A percentile compares a stretch with the other conserved stretches of the same genome.
Conservation (phyloP, 495 filamentous ascomycete species). For the Penicillium mononematosum region DNA sequence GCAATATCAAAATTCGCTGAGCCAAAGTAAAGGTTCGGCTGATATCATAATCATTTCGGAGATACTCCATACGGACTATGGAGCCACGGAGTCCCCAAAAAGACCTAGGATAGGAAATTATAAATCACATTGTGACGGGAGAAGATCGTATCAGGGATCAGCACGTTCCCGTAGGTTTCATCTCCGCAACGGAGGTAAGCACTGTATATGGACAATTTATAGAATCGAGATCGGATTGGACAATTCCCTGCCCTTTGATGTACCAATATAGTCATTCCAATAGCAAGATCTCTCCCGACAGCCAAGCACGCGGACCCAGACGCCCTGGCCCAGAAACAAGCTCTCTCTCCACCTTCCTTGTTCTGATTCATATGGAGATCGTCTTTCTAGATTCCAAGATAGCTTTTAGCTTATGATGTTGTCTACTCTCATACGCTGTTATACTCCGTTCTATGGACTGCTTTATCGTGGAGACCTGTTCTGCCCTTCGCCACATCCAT, state of each 20-base stretch:
- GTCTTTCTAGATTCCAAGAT: not conserved
- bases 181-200: constrained; percentile 7
- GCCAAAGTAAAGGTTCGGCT: not conserved
- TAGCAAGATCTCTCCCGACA: not conserved
- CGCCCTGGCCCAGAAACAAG: not conserved
- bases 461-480: not conserved
- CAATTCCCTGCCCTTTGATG: not conserved
- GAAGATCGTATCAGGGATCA: not conserved
- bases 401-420: not conserved
- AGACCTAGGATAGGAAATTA: not conserved
- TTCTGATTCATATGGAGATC: not conserved
- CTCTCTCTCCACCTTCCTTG: constrained; percentile 7
- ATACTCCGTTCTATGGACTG: not conserved
- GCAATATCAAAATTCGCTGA: not conserved
- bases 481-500: not conserved
- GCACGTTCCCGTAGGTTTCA: not conserved
- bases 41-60: not conserved
- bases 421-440: not conserved
- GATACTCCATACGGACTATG: not conserved
- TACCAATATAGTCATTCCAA: not conserved
- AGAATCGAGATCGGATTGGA: not conserved
- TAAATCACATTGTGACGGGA: not conserved
- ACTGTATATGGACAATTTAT: constrained; percentile 6
- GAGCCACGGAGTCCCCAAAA: not conserved
- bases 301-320: not conserved